Evolutionary conservation across 495 filamentous ascomycete genomes (phyloP).

Genomic region (Aspergillus conjunctus): DNA sequence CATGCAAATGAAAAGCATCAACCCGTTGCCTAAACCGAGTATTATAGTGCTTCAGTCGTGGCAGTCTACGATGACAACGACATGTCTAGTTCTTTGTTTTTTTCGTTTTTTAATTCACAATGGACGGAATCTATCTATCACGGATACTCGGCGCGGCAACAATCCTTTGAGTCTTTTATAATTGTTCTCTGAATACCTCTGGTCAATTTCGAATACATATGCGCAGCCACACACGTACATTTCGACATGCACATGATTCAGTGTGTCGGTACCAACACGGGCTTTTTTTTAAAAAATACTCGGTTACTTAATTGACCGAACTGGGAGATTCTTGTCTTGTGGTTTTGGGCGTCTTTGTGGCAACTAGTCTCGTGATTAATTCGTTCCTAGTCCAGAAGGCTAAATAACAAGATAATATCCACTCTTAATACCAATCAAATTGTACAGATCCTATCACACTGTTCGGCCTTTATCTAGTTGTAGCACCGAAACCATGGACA

Average conservation of each 20-base stretch:
- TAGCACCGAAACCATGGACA: no score
- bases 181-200: neutral
- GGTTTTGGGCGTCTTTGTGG: neutral
- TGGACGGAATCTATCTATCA: neutral
- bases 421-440: no score
- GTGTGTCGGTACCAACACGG: neutral
- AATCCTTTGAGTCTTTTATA: neutral
- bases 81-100: slow-evolving; percentile 10
- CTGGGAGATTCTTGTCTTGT: no score
- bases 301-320: neutral
- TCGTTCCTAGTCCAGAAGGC: neutral
- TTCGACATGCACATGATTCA: neutral
- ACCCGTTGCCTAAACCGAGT: neutral
- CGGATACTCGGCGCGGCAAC: neutral
- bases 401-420: neutral
- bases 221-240: neutral
- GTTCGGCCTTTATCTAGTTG: no score
- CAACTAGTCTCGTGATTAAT: neutral
- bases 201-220: neutral
- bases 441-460: no score
- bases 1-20: slow-evolving; percentile 17
- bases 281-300: neutral
- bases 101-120: neutral
- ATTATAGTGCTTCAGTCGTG: slow-evolving; percentile 10
- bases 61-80: slow-evolving; percentile 10